Conservation (phyloP, 2,329 filamentous ascomycete genomes). For the Hymenoscyphus fraxineus region DNA sequence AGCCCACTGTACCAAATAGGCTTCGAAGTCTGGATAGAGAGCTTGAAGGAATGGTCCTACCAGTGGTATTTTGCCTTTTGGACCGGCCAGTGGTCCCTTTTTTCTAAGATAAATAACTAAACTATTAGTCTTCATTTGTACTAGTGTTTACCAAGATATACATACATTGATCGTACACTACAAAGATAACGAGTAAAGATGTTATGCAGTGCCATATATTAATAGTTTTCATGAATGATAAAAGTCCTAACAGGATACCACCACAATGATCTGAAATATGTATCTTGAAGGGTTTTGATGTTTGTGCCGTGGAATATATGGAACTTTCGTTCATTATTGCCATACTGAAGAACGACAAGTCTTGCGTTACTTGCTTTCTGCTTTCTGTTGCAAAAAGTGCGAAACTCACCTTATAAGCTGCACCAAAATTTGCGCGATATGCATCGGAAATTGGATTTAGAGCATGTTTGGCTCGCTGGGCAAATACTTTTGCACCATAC, state of each 20-base stretch:
- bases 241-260: not conserved
- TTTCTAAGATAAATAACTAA: conserved; percentile 57
- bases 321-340: not conserved
- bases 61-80: conserved; percentile 60
- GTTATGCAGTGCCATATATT: not conserved
- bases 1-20: conserved; percentile 73
- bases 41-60: conserved; percentile 76
- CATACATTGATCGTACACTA: conserved; percentile 4
- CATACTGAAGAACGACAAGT: not conserved
- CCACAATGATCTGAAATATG: not conserved
- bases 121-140: not conserved
- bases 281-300: not conserved
- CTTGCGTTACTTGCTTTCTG: not conserved
- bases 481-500: too few species aligned
- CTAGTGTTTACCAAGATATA: not conserved
- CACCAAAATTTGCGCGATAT: not conserved
- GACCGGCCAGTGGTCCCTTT: conserved; percentile 62
- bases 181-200: not conserved
- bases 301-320: not conserved
- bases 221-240: not conserved
- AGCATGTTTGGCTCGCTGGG: too few species aligned
- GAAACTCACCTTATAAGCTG: not conserved
- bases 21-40: conserved; percentile 67
- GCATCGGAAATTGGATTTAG: not conserved
- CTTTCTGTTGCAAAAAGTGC: not conserved